Conservation (phyloP, 169 alveolate species). For the Eimeria mitis region DNA sequence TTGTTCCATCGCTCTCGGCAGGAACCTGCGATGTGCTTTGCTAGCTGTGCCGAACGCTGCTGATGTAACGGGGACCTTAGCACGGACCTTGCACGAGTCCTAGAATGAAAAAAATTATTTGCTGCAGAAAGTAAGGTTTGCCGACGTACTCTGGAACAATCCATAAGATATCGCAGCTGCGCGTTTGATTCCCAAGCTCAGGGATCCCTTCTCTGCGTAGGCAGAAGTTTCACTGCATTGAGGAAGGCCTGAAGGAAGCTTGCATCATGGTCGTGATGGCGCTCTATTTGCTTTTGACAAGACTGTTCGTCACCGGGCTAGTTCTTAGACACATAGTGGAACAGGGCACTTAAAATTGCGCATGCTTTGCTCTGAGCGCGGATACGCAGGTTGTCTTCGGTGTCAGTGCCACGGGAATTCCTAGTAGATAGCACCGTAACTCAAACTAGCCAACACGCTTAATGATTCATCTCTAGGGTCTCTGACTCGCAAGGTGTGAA, state of each 20-base stretch:
- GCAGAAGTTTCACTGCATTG: neutral
- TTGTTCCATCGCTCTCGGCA: neutral
- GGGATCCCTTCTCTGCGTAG: neutral
- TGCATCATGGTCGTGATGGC: neutral
- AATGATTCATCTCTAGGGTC: neutral
- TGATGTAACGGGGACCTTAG: neutral
- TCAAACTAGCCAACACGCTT: neutral
- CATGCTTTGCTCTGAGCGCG: neutral
- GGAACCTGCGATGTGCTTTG: neutral
- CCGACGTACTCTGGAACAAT: neutral
- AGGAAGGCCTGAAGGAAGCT: neutral
- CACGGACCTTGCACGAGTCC: too few species aligned
- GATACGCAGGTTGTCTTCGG: neutral
- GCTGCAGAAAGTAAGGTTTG: neutral
- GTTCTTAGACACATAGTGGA: neutral
- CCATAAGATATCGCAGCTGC: neutral
- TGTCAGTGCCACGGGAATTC: neutral
- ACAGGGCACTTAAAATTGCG: neutral
- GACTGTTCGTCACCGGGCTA: neutral
- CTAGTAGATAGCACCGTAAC: neutral
- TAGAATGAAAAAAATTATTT: neutral
- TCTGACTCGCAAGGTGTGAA: neutral
- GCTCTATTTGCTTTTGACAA: neutral
- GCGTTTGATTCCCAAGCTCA: neutral
- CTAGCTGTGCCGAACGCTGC: neutral